Evolutionary conservation across 352 stramenopile species (phyloP).

Genomic region (Chrysophaeum taylorii): DNA sequence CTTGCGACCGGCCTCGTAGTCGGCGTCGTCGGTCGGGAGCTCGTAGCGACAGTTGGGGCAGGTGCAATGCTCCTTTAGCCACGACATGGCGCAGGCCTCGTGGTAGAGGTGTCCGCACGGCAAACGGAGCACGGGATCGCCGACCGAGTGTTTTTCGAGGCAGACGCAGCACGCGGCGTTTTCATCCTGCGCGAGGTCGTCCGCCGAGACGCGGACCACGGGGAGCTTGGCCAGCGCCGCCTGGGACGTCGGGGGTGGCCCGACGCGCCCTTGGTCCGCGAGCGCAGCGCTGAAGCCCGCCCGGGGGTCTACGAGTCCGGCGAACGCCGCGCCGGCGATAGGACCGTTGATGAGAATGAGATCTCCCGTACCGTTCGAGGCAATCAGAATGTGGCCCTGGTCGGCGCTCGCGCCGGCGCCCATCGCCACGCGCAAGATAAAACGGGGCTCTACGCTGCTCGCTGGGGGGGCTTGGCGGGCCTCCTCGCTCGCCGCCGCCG

Average conservation of each 20-base stretch:
- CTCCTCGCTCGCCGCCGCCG: too few relatives aligned
- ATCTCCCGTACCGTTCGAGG: neutral
- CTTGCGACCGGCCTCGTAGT: conserved; percentile 49
- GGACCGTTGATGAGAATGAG: too few relatives aligned
- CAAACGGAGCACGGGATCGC: conserved; percentile 39
- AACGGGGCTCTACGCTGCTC: too few relatives aligned
- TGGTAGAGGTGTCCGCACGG: conserved; percentile 54
- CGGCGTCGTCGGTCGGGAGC: conserved; percentile 55
- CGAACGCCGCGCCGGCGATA: too few relatives aligned
- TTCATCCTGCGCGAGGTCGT: conserved; percentile 38
- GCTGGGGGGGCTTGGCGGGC: too few relatives aligned
- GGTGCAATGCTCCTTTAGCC: conserved; percentile 56
- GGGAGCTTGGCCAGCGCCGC: conserved; percentile 34
- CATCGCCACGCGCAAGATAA: neutral
- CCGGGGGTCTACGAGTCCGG: too few relatives aligned
- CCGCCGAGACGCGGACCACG: conserved; percentile 28
- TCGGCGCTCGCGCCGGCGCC: neutral
- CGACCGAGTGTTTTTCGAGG: conserved; percentile 32
- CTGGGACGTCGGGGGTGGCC: conserved; percentile 22
- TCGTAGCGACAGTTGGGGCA: conserved; percentile 61
- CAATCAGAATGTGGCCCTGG: neutral
- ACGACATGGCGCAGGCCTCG: conserved; percentile 43
- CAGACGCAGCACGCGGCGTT: conserved; percentile 49
- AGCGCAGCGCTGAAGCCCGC: neutral
- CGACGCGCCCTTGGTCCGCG: neutral